Conservation (phyloP, 2,329 filamentous ascomycete genomes). For the Septoria petroselini region DNA sequence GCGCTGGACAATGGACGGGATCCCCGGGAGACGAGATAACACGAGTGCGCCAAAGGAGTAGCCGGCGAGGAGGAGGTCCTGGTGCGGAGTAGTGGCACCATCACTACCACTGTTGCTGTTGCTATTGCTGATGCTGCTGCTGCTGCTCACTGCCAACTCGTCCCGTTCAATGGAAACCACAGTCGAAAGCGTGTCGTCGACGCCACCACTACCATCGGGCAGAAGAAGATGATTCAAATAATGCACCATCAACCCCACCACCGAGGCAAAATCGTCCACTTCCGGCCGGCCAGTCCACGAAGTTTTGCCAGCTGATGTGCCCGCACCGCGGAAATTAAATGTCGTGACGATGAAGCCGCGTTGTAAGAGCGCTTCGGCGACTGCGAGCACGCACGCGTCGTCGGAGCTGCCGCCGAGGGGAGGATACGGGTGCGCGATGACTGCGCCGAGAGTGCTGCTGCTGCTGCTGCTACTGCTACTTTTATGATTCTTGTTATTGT, state of each 20-base stretch:
- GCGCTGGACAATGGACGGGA: constrained; percentile 53
- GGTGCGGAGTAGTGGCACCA: too few species aligned
- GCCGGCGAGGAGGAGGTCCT: constrained; percentile 62
- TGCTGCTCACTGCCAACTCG: too few species aligned
- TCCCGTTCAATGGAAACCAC: constrained; percentile 6
- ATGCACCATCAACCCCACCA: constrained; percentile 74
- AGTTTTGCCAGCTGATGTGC: constrained; percentile 69
- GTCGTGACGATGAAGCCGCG: constrained; percentile 74
- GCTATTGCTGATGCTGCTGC: too few species aligned
- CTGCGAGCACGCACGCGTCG: constrained; percentile 70
- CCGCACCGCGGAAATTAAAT: constrained; percentile 91
- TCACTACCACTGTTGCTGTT: too few species aligned
- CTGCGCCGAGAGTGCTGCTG: constrained; percentile 48
- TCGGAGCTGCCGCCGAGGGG: constrained; percentile 82
- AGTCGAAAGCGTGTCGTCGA: constrained; percentile 7
- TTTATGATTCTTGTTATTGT: too few species aligned
- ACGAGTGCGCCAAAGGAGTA: constrained; percentile 92
- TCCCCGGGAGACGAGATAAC: constrained; percentile 66
- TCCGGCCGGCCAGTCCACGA: constrained; percentile 86
- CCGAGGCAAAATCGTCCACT: constrained; percentile 74
- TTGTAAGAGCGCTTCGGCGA: constrained; percentile 62
- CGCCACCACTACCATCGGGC: too few species aligned
- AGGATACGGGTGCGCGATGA: constrained; percentile 89
- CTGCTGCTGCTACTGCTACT: too few species aligned
- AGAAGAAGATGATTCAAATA: constrained; percentile 61